phyloP scores from a whole-genome alignment of 2,329 filamentous ascomycete species.

The Akanthomyces uredinophilus region DNA sequence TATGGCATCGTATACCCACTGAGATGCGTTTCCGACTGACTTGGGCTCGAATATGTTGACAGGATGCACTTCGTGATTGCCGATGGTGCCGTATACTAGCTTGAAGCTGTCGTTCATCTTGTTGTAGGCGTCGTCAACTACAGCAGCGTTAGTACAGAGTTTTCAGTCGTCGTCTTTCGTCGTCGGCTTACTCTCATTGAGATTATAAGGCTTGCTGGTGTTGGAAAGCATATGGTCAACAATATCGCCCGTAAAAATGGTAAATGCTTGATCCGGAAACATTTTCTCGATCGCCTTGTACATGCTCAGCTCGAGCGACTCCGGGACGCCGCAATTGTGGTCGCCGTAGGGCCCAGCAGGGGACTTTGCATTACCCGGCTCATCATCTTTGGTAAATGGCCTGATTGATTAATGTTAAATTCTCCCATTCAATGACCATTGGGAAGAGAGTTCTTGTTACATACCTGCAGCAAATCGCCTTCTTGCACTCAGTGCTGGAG shows the following conservation, averaged over 20 bases:
- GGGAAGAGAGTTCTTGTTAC: background rate
- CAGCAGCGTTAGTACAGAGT: background rate
- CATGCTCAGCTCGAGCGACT: slow-evolving; percentile 50
- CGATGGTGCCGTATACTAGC: slow-evolving; percentile 47
- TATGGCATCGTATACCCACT: slow-evolving; percentile 51
- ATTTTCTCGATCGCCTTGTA: slow-evolving; percentile 44
- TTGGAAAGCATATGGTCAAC: slow-evolving; percentile 48
- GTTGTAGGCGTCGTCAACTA: slow-evolving; percentile 42
- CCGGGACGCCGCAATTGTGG: slow-evolving; percentile 47
- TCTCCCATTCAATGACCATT: background rate
- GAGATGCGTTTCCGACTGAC: slow-evolving; percentile 34
- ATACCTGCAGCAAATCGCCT: slow-evolving; percentile 54
- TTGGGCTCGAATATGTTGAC: slow-evolving; percentile 45
- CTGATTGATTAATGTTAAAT: slow-evolving; percentile 21
- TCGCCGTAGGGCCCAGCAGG: slow-evolving; percentile 51
- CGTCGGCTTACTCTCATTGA: slow-evolving; percentile 24
- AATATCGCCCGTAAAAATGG: slow-evolving; percentile 56
- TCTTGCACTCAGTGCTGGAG: slow-evolving; percentile 49
- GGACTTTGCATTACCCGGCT: slow-evolving; percentile 39
- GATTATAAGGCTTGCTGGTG: slow-evolving; percentile 33
- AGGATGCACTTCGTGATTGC: slow-evolving; percentile 54
- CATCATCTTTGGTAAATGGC: slow-evolving; percentile 41
- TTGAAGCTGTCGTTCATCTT: slow-evolving; percentile 39
- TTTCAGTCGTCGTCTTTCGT: slow-evolving; percentile 15
- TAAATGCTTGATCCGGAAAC: slow-evolving; percentile 44